These are phyloP conservation scores for Helicocarpus griseus DNA, from an alignment of 2,329 filamentous ascomycete genomes.

Conservation along the genomic window DNA sequence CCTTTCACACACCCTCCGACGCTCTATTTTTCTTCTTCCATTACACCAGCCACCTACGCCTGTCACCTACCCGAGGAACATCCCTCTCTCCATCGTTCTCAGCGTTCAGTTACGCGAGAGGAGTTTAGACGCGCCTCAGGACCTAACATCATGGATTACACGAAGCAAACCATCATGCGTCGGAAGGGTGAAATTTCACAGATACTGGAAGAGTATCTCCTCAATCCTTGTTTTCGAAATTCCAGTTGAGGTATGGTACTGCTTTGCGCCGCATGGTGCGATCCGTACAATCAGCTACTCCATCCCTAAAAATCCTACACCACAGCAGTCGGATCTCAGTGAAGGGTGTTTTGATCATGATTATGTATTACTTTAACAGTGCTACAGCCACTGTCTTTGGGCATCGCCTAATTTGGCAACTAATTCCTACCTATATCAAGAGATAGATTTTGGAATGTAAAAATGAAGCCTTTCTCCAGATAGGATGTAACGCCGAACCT, in stretches of 20 bases:
- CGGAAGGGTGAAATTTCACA: neutral
- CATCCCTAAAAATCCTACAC: too few species aligned
- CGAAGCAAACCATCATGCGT: neutral
- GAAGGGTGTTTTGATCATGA: too few species aligned
- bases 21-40: neutral
- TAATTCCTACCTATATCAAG: too few species aligned
- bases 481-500: too few species aligned
- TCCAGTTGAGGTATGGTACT: slow-evolving; percentile 5
- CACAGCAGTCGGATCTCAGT: too few species aligned
- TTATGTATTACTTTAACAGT: too few species aligned
- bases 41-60: neutral
- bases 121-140: neutral
- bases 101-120: neutral
- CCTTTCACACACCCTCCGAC: neutral
- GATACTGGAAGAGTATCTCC: neutral
- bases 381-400: too few species aligned
- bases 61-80: neutral
- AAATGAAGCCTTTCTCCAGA: too few species aligned
- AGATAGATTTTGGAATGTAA: too few species aligned
- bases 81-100: neutral
- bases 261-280: neutral
- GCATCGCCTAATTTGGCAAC: too few species aligned
- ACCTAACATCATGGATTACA: neutral
- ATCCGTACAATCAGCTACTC: neutral
- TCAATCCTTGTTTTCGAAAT: slow-evolving; percentile 2